Evolutionary conservation across 805 yeast genomes (phyloP), one percentile per base, ranked within the genome.

Genomic region (Wickerhamomyces alni): DNA sequence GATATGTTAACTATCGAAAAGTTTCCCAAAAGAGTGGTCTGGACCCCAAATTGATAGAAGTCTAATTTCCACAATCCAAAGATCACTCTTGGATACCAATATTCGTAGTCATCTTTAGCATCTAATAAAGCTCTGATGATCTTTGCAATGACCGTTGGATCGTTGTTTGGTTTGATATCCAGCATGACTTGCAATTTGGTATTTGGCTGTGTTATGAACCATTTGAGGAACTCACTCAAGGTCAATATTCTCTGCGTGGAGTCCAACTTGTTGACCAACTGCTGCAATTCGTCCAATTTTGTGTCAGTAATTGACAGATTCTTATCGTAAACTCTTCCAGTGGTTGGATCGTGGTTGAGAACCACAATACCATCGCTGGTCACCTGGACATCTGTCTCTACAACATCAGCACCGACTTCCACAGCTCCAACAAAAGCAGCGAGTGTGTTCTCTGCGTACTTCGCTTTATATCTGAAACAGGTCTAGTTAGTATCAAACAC

Each of bases 31-130:
- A 67, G 50, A 4, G 62, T 63, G 3, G 66, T 54, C 25, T 57
- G 58, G 16, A 65, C 62, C 15, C 70, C 75, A 44, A 56, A 64
- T 33, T 61, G 56, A 43, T 66, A 66, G 47, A 75, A 74, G 40
- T 68, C 70, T 24, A 67, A 44, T 26, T 62, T 52, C 82, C 82
- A 77, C 6, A 77, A 52, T 0, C 82, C 82, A 48, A 76, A 66
- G 4, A 72, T 67, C 21, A 74, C 57, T 17, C 64, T 59, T 15
- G 57, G 46, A 37, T 66, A 61, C 80, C 82, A 75, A 43, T 52
- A 72, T 8, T 35, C 31, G 8, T 62, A 16, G 39, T 74, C 75
- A 12, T 66, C 59, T 32, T 62, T 57, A 8, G 66, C 65, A 8
- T 54, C 48, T 26, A 58, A 39, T 48, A 75, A 53, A 4, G 51